phyloP scores from a whole-genome alignment of 208 protist species.

The Acanthamoeba triangularis region DNA sequence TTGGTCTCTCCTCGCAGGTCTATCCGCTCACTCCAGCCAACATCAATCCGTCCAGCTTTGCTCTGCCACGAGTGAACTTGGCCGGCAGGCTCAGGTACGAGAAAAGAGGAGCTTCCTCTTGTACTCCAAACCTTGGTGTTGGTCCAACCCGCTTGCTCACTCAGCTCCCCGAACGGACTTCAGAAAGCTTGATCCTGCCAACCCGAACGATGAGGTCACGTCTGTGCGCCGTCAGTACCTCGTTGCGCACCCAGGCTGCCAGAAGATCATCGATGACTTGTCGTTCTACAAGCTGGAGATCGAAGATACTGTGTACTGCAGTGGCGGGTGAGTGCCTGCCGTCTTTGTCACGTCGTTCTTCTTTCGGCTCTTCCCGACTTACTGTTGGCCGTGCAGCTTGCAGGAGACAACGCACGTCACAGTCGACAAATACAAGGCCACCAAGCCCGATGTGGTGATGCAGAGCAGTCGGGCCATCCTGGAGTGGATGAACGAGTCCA shows the following conservation, averaged over 20 bases:
- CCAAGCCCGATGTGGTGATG: background rate
- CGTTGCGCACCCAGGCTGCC: background rate
- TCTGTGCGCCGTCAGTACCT: slow-evolving; percentile 22
- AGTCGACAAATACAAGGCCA: background rate
- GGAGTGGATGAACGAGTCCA: slow-evolving; percentile 64
- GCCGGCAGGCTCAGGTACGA: background rate
- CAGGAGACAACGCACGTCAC: slow-evolving; percentile 30
- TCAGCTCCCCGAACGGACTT: background rate
- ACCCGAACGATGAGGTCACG: background rate
- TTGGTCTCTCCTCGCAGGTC: background rate
- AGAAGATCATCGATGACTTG: slow-evolving; percentile 39
- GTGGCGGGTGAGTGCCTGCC: background rate
- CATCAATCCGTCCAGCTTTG: slow-evolving; percentile 72
- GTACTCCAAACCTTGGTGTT: no score
- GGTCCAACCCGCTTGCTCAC: background rate
- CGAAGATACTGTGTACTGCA: slow-evolving; percentile 53
- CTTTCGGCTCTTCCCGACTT: background rate
- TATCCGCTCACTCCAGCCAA: slow-evolving; percentile 37
- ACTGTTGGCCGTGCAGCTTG: background rate
- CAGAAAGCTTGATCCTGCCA: slow-evolving; percentile 28
- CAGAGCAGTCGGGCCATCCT: background rate
- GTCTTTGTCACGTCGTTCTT: background rate
- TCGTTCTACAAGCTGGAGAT: slow-evolving; percentile 57
- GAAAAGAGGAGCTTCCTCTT: background rate
- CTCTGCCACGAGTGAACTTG: slow-evolving; percentile 55